Conservation (phyloP, 2,329 filamentous ascomycete species). For the Pestalotiopsis sp. region DNA sequence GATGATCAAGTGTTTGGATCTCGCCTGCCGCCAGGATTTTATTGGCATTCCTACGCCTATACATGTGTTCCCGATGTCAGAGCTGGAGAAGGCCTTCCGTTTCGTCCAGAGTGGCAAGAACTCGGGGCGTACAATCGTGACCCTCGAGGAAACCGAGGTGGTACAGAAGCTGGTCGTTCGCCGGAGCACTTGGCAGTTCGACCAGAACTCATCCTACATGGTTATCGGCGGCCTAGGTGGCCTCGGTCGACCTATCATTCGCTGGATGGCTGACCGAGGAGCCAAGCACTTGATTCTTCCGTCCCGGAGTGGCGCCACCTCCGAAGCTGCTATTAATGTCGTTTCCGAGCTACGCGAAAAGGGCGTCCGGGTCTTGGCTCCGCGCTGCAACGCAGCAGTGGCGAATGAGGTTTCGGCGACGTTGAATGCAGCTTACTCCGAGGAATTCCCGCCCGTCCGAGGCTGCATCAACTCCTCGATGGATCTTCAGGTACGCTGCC, state of each 20-base stretch:
- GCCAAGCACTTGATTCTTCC: slow-evolving; percentile 25
- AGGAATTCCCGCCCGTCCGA: slow-evolving; percentile 32
- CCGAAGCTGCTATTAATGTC: slow-evolving; percentile 17
- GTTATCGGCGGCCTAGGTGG: slow-evolving; percentile 31
- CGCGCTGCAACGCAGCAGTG: background rate
- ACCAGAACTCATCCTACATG: slow-evolving; percentile 24
- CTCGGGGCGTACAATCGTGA: slow-evolving; percentile 6
- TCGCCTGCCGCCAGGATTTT: background rate
- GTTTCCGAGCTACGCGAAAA: background rate
- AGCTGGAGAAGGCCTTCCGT: slow-evolving; percentile 4
- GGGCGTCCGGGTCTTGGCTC: background rate
- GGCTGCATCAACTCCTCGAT: slow-evolving; percentile 46
- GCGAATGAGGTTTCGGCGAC: background rate
- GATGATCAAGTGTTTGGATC: background rate
- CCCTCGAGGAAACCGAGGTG: slow-evolving; percentile 9
- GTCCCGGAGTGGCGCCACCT: slow-evolving; percentile 23
- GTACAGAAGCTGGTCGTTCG: slow-evolving; percentile 5
- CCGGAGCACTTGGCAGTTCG: background rate
- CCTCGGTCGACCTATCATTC: slow-evolving; percentile 25
- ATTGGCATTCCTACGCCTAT: background rate
- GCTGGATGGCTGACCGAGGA: slow-evolving; percentile 26
- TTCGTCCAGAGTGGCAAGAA: slow-evolving; percentile 7
- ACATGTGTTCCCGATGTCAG: background rate
- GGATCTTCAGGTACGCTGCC: slow-evolving; percentile 29
- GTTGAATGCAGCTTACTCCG: slow-evolving; percentile 15